Base-by-base conservation (phyloP, 768 basidiomycete species). In the Naganishia antarctica region DNA sequence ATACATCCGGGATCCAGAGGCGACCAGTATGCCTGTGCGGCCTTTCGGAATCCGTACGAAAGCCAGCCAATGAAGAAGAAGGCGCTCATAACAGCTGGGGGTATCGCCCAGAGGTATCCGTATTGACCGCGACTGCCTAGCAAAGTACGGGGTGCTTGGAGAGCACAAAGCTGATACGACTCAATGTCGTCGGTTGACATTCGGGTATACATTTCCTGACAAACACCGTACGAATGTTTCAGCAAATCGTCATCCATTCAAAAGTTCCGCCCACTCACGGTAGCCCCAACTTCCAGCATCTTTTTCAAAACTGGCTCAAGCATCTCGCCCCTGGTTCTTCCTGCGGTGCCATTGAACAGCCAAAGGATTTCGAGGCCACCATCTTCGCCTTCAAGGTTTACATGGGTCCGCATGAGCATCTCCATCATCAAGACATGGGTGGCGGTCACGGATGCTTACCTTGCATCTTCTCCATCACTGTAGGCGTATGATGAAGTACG, bases 391-490 rank as follows among this genome's bases (percentile, higher is more conserved):
- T 15, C 13, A 44, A n/a, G n/a, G n/a, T 15, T 37, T 37, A 15
- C 34, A 7, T 37, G 15, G 34, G 34, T 7, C 15, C 15, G 34
- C 34, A n/a, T n/a, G n/a, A 7, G 34, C n/a, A 15, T 18, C 43
- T 7, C n/a, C 43, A 21, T 21, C n/a, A 9, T 9, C 11, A 44
- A 12, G 18, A 21, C 43, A n/a, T n/a, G n/a, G n/a, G n/a, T n/a
- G n/a, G n/a, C n/a, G n/a, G 43, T 21, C 43, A 9, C n/a, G 43
- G 43, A 9, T 6, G n/a, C 43, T 15, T 6, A 57, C 53, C 53
- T 57, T 57, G 53, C 53, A 57, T 57, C 53, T 57, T 57, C 37
- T 57, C 34, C n/a, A 57, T 57, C 12, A 41, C 53, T 57, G 53
- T 5, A 41, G 13, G 21, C 6, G 31, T n/a, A 7, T 7, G 34